Evolutionary conservation across 2,329 filamentous ascomycete genomes (phyloP).

Genomic region (Myriangium duriaei): DNA sequence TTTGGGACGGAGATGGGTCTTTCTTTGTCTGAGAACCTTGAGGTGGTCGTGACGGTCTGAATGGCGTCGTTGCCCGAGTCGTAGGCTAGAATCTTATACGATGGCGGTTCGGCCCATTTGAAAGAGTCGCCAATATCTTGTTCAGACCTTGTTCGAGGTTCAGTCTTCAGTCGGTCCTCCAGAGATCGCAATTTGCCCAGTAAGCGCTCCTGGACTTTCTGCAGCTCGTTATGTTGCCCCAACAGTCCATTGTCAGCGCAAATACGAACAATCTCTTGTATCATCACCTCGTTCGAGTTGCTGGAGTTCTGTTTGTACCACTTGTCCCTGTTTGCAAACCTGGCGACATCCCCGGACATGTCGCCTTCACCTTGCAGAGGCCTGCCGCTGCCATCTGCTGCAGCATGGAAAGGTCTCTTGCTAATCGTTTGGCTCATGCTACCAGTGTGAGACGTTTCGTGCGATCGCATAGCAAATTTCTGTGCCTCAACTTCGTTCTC

Average conservation of each 20-base stretch:
- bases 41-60: constrained; percentile 45
- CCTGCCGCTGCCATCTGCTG: not conserved
- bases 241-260: constrained; percentile 7
- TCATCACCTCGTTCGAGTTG: constrained; percentile 1
- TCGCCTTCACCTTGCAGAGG: constrained; percentile 25
- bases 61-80: constrained; percentile 47
- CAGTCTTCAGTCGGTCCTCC: constrained; percentile 5
- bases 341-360: constrained; percentile 23
- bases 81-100: constrained; percentile 57
- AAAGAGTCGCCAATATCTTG: not conserved
- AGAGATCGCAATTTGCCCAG: constrained; percentile 2
- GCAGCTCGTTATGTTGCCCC: constrained; percentile 4
- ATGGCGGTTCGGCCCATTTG: constrained; percentile 22
- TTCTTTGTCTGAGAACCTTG: constrained; percentile 39
- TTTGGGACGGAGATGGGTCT: constrained; percentile 45
- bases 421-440: not conserved
- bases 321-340: constrained; percentile 22
- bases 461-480: constrained; percentile 3
- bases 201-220: constrained; percentile 3
- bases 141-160: constrained; percentile 1
- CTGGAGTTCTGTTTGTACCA: constrained; percentile 26
- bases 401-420: not conserved
- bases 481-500: constrained; percentile 4
- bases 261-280: constrained; percentile 1
- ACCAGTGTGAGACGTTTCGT: constrained; percentile 1